A percentile compares a stretch with the other conserved stretches of the same genome.
Evolutionary conservation across 495 filamentous ascomycete genomes (phyloP).

Genomic region (Polyplosphaeria fusca): DNA sequence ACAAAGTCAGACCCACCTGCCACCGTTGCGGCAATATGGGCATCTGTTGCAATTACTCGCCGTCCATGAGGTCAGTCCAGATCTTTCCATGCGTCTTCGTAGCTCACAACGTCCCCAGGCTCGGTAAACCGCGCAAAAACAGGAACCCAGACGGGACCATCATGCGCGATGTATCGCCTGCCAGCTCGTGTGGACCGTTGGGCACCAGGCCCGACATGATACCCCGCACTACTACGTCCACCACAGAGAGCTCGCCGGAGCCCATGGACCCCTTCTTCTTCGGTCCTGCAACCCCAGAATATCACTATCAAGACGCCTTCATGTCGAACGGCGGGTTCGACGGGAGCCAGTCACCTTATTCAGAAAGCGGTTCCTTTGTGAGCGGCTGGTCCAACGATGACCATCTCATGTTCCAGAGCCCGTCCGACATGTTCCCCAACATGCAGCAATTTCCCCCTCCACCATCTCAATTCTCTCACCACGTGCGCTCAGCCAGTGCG

Average conservation of each 20-base stretch:
- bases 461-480: constrained; percentile 1
- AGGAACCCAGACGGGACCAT: constrained; percentile 30
- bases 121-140: constrained; percentile 32
- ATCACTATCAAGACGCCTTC: constrained; percentile 29
- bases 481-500: constrained; percentile 19
- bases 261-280: constrained; percentile 30
- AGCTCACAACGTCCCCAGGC: constrained; percentile 18
- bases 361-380: constrained; percentile 23
- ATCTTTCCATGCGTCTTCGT: not conserved
- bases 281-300: constrained; percentile 28
- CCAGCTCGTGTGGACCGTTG: constrained; percentile 22
- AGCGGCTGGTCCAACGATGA: constrained; percentile 27
- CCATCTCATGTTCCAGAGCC: constrained; percentile 27
- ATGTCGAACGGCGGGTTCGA: constrained; percentile 22
- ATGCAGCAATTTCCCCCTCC: constrained; percentile 19
- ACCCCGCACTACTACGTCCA: constrained; percentile 22
- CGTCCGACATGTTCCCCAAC: constrained; percentile 14
- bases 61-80: constrained; percentile 30
- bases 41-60: constrained; percentile 36
- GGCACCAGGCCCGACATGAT: constrained; percentile 26
- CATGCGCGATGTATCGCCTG: constrained; percentile 30
- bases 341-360: constrained; percentile 29
- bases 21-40: constrained; percentile 33
- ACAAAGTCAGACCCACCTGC: constrained; percentile 32
- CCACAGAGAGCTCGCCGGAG: constrained; percentile 30